A percentile compares a stretch with the other conserved stretches of the same genome.
Evolutionary conservation across 257 asterid genomes (phyloP).

Genomic region (Gentiana macrophylla): DNA sequence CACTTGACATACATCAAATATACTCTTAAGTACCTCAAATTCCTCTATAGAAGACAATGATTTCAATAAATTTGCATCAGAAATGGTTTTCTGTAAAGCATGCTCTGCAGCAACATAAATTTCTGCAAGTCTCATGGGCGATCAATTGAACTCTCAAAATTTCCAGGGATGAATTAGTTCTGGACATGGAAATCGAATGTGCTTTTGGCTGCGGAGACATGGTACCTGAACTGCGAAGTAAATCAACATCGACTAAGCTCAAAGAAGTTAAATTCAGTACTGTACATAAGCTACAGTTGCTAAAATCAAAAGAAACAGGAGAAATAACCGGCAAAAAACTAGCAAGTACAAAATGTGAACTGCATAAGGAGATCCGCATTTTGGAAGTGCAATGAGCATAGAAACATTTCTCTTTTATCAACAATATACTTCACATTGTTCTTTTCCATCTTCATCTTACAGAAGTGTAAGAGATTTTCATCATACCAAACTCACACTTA

Average conservation of each 20-base stretch:
- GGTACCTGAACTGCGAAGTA: constrained; percentile 61
- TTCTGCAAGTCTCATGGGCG: constrained; percentile 98
- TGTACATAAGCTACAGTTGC: not conserved
- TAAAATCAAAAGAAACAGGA: not conserved
- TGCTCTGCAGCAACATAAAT: constrained; percentile 77
- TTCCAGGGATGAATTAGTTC: constrained; percentile 83
- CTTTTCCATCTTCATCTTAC: too few relatives aligned
- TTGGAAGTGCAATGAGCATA: too few relatives aligned
- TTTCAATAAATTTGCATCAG: constrained; percentile 55
- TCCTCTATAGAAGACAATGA: constrained; percentile 72
- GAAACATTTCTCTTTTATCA: too few relatives aligned
- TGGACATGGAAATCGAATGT: constrained; percentile 48
- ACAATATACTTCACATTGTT: too few relatives aligned
- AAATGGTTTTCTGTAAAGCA: constrained; percentile 64
- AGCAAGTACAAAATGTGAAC: too few relatives aligned
- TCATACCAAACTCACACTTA: too few relatives aligned
- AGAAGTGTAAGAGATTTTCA: too few relatives aligned
- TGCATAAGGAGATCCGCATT: too few relatives aligned
- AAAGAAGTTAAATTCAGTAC: not conserved
- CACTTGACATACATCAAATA: not conserved
- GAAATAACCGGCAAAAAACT: too few relatives aligned
- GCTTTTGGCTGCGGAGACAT: constrained; percentile 31
- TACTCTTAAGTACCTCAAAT: constrained; percentile 59
- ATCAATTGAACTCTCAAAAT: constrained; percentile 64
- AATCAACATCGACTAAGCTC: constrained; percentile 25